Conservation (phyloP, 805 yeast genomes). For the Candida tallmaniae region DNA sequence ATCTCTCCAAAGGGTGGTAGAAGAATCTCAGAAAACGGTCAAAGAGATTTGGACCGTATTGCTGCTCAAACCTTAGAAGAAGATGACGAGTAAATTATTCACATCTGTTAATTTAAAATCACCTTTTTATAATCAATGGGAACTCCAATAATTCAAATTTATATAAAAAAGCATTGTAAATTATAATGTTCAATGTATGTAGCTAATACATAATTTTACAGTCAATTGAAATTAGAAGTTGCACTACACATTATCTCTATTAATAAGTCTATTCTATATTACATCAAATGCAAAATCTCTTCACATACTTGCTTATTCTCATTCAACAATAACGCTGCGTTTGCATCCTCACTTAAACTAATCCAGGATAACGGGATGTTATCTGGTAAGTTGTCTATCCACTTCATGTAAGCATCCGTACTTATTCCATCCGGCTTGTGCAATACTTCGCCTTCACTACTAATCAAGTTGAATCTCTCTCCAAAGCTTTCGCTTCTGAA, state of each 20-base stretch:
- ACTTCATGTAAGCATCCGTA: constrained; percentile 29
- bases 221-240: too few relatives aligned
- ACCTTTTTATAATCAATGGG: too few relatives aligned
- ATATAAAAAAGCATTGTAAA: constrained; percentile 16
- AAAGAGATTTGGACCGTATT: constrained; percentile 99
- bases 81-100: constrained; percentile 49
- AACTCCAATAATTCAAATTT: constrained; percentile 1
- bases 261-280: too few relatives aligned
- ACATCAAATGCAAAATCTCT: not conserved
- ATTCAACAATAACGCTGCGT: constrained; percentile 13
- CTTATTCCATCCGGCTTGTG: constrained; percentile 47
- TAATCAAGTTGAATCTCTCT: constrained; percentile 38
- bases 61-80: constrained; percentile 98
- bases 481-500: constrained; percentile 40
- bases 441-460: constrained; percentile 20
- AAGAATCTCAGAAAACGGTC: constrained; percentile 98
- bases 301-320: not conserved
- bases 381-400: constrained; percentile 56
- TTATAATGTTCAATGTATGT: constrained; percentile 12
- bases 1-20: constrained; percentile 98
- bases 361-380: constrained; percentile 50
- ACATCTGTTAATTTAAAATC: constrained; percentile 4
- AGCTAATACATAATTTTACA: constrained; percentile 10
- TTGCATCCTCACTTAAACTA: constrained; percentile 43
- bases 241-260: too few relatives aligned